phyloP scores from a whole-genome alignment of 768 basidiomycete species.

The Rhizopogon roseolus region DNA sequence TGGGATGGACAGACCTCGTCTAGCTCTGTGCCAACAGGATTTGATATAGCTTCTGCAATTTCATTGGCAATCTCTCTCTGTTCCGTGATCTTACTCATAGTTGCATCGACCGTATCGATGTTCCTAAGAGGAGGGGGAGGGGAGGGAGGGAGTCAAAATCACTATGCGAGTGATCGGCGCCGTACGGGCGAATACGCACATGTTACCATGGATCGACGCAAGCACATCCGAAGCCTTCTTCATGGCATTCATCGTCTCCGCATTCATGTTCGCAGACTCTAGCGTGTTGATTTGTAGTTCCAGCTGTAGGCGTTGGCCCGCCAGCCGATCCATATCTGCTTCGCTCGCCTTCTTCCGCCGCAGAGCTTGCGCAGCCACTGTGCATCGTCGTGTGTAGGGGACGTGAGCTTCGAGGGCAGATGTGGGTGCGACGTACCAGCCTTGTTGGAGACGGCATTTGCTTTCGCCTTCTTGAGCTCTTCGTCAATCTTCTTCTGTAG shows the following conservation, averaged over 20 bases:
- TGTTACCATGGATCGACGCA: conserved; percentile 81
- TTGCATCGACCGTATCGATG: conserved; percentile 84
- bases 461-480: conserved; percentile 85
- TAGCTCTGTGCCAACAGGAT: conserved; percentile 52
- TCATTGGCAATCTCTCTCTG: conserved; percentile 92
- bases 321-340: conserved; percentile 78
- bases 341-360: conserved; percentile 92
- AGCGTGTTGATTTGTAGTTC: conserved; percentile 97
- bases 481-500: conserved; percentile 96
- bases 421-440: conserved; percentile 54
- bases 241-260: conserved; percentile 96
- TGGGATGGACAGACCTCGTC: conserved; percentile 60
- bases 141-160: neutral
- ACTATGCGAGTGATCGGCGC: neutral
- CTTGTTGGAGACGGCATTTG: conserved; percentile 93
- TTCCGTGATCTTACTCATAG: conserved; percentile 83
- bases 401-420: neutral
- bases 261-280: conserved; percentile 96
- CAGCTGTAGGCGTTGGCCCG: conserved; percentile 83
- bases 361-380: conserved; percentile 86
- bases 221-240: conserved; percentile 91
- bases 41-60: conserved; percentile 84
- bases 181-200: conserved; percentile 51
- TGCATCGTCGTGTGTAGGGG: conserved; percentile 2
- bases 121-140: conserved; percentile 39